Evolutionary conservation across 345 rosid species (phyloP).

Genomic region (Eucalyptus polybractea): DNA sequence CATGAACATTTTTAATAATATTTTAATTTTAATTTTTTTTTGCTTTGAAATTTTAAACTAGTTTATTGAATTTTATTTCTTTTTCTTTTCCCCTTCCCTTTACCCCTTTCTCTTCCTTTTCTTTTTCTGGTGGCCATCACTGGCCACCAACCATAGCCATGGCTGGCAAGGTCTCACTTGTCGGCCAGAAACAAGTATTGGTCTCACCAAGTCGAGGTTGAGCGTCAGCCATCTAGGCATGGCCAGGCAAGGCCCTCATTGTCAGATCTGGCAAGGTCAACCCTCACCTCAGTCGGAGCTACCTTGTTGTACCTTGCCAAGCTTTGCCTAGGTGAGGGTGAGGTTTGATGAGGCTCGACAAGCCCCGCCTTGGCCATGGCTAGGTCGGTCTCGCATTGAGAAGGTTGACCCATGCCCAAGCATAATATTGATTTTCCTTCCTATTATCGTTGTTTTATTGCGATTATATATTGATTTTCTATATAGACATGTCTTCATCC

Average conservation of each 20-base stretch:
- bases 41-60: too few species aligned
- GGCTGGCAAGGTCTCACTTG: too few species aligned
- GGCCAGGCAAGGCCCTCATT: too few species aligned
- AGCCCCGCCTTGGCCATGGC: not conserved
- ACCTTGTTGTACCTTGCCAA: accelerated
- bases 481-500: not conserved
- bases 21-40: too few species aligned
- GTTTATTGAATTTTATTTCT: too few species aligned
- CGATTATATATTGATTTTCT: not conserved
- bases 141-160: accelerated
- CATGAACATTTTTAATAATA: too few species aligned
- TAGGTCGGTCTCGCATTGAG: accelerated
- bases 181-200: accelerated
- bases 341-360: accelerated
- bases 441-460: not conserved
- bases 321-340: too few species aligned
- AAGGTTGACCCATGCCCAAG: too few species aligned
- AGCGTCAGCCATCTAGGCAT: accelerated
- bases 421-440: not conserved
- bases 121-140: too few species aligned
- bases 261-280: accelerated
- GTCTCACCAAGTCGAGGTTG: too few species aligned
- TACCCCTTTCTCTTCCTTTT: too few species aligned
- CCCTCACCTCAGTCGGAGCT: accelerated
- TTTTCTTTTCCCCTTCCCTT: too few species aligned